A percentile compares a stretch with the other conserved stretches of the same genome.
phyloP scores from a whole-genome alignment of 129 eudicot species.

The Arctium minus region DNA sequence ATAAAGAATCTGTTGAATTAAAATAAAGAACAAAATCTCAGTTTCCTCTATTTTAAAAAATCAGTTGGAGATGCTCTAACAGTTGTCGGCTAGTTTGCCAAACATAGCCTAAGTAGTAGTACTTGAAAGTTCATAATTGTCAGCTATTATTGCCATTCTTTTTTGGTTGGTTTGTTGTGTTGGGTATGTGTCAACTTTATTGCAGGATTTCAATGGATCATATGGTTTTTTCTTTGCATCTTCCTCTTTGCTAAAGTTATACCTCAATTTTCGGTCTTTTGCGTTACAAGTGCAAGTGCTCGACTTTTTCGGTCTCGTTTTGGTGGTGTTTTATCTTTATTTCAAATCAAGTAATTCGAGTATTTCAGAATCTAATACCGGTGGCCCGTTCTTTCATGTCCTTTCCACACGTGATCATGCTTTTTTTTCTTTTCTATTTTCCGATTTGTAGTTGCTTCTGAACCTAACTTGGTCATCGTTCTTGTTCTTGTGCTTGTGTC shows the following conservation, averaged over 20 bases:
- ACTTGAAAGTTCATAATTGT: background rate
- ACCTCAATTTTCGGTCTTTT: background rate
- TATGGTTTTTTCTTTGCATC: conserved; percentile 9
- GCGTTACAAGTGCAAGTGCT: background rate
- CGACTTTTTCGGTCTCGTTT: background rate
- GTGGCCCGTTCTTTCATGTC: background rate
- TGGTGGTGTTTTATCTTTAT: background rate
- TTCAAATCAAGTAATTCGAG: background rate
- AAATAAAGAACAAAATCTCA: background rate
- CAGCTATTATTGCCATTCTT: conserved; percentile 2
- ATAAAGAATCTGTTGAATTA: background rate
- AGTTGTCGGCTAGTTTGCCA: background rate
- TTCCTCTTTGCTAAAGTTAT: conserved; percentile 12
- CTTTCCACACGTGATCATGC: background rate
- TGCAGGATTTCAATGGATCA: conserved; percentile 9
- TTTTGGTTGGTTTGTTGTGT: background rate
- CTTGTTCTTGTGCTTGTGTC: background rate
- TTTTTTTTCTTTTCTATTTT: background rate
- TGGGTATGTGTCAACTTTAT: conserved; percentile 12
- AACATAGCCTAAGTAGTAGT: background rate
- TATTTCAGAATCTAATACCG: background rate
- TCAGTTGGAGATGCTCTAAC: background rate
- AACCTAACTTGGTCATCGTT: background rate
- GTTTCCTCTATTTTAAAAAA: background rate
- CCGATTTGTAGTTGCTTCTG: background rate